Evolutionary conservation across 2,329 filamentous ascomycete species (phyloP).

Genomic region (Cryphonectria naterciae): DNA sequence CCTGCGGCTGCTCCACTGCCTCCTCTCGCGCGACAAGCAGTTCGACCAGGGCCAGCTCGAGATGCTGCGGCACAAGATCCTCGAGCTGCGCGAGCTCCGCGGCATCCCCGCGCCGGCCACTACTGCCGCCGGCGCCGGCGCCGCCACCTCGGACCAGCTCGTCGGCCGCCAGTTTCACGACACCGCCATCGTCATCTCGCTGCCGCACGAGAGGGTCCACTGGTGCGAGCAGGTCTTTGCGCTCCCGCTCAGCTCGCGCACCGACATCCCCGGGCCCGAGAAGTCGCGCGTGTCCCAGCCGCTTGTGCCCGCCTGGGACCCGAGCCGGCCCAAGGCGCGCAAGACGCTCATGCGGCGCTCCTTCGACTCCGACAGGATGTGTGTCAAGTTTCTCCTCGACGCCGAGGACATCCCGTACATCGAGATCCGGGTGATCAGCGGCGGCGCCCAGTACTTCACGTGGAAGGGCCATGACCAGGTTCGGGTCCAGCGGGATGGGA

Average conservation of each 20-base stretch:
- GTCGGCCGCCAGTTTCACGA: background rate
- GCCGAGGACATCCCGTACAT: constrained; percentile 50
- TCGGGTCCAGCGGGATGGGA: constrained; percentile 53
- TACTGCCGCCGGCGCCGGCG: background rate
- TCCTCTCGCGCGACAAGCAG: constrained; percentile 55
- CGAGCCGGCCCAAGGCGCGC: constrained; percentile 51
- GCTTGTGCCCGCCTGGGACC: constrained; percentile 47
- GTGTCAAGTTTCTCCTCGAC: constrained; percentile 57
- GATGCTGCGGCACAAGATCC: constrained; percentile 50
- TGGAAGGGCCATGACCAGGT: constrained; percentile 59
- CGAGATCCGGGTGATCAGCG: constrained; percentile 49
- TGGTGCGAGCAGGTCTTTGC: constrained; percentile 67
- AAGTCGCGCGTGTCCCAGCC: constrained; percentile 37
- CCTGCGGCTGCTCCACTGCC: constrained; percentile 51
- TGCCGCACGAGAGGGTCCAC: constrained; percentile 47
- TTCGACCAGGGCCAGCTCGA: constrained; percentile 63
- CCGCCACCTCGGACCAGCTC: background rate
- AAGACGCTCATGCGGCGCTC: constrained; percentile 61
- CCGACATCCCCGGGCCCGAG: constrained; percentile 19
- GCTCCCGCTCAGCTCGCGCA: constrained; percentile 54
- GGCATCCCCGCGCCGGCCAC: constrained; percentile 42
- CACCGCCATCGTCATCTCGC: constrained; percentile 29
- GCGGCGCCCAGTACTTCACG: constrained; percentile 50
- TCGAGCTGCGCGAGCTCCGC: constrained; percentile 57
- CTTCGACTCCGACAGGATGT: constrained; percentile 60